These are phyloP conservation scores for Xylaria sp. DNA, from an alignment of 2,329 filamentous ascomycete genomes.

Conservation along the genomic window DNA sequence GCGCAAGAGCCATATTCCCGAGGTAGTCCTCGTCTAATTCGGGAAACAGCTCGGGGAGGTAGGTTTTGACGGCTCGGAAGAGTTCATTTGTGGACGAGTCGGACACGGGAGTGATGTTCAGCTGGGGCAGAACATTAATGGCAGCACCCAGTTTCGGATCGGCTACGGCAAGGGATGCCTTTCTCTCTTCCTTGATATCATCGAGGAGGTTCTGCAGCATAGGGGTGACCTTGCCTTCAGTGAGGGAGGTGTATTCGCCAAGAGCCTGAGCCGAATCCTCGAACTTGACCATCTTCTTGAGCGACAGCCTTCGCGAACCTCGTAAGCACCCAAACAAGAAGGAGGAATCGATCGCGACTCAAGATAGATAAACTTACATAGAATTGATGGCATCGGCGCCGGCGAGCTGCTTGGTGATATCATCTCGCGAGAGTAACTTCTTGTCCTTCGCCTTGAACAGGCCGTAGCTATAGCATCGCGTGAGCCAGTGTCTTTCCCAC, in stretches of 20 bases:
- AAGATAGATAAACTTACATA: constrained; percentile 63
- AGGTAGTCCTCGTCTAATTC: constrained; percentile 84
- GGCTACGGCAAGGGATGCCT: constrained; percentile 89
- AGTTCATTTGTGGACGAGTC: constrained; percentile 84
- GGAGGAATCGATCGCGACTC: constrained; percentile 4
- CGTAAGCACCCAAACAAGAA: constrained; percentile 3
- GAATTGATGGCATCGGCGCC: constrained; percentile 84
- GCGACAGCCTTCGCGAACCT: constrained; percentile 67
- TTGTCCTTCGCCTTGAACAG: constrained; percentile 99
- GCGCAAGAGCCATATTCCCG: constrained; percentile 91
- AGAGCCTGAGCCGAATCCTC: constrained; percentile 89
- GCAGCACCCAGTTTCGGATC: constrained; percentile 90
- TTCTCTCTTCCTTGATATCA: constrained; percentile 95
- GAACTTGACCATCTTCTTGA: constrained; percentile 98
- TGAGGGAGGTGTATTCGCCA: constrained; percentile 84
- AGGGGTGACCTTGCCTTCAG: constrained; percentile 93
- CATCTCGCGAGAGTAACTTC: constrained; percentile 90
- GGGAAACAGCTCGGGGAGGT: constrained; percentile 87
- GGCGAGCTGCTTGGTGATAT: constrained; percentile 72
- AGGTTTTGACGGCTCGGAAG: constrained; percentile 91
- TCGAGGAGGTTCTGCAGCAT: constrained; percentile 82
- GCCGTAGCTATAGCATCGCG: constrained; percentile 70
- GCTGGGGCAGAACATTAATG: constrained; percentile 87
- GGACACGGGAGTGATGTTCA: constrained; percentile 81
- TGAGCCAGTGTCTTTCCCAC: constrained; percentile 23